Evolutionary conservation across 345 rosid species (phyloP).

Genomic region (Heritiera littoralis): DNA sequence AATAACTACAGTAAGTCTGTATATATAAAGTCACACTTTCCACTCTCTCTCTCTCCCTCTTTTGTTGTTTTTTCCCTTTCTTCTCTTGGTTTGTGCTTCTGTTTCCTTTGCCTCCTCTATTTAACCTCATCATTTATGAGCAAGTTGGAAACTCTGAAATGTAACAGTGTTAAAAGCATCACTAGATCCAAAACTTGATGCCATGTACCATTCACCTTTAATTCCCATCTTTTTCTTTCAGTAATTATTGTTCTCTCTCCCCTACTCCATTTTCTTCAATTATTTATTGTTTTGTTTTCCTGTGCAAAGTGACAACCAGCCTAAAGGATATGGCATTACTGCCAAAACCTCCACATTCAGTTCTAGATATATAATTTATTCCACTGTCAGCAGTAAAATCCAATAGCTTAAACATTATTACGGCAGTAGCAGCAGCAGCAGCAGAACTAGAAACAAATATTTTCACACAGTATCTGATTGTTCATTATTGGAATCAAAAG

Average conservation of each 20-base stretch:
- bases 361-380: background rate
- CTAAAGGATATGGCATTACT: constrained; percentile 4
- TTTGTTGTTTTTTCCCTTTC: background rate
- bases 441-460: background rate
- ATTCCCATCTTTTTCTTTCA: background rate
- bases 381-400: constrained; percentile 16
- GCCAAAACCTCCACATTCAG: background rate
- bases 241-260: constrained; percentile 6
- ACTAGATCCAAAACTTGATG: constrained; percentile 20
- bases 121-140: constrained; percentile 18
- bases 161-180: background rate
- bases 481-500: constrained; percentile 5
- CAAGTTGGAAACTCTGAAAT: background rate
- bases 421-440: background rate
- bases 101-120: constrained; percentile 6
- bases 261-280: background rate
- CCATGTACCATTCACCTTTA: constrained; percentile 9
- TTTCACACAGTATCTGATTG: background rate
- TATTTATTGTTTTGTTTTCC: constrained; percentile 13
- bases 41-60: background rate
- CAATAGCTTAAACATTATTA: background rate
- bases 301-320: constrained; percentile 16
- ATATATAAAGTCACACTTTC: constrained; percentile 27
- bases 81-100: constrained; percentile 15
- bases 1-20: background rate